Percentiles rank a stretch among this genome's conserved stretches.
phyloP scores from a whole-genome alignment of 2,329 filamentous ascomycete genomes.

The Zarea fungicola region DNA sequence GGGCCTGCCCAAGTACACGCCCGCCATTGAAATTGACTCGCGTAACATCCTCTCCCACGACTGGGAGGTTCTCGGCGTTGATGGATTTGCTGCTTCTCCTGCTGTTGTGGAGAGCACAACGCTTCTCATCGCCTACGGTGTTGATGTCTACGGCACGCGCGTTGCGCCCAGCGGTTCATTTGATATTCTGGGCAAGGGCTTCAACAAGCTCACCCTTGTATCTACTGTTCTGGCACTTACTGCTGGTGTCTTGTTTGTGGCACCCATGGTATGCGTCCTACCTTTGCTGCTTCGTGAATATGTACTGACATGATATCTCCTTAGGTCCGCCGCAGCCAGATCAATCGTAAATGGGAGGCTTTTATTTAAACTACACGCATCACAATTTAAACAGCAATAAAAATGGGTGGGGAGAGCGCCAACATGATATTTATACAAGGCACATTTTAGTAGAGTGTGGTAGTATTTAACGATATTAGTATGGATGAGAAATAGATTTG shows the following conservation, averaged over 20 bases:
- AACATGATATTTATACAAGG: no score
- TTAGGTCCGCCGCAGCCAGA: constrained; percentile 60
- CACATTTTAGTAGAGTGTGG: neutral
- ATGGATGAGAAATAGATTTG: neutral
- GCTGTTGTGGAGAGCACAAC: constrained; percentile 88
- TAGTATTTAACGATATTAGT: neutral
- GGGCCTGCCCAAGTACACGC: constrained; percentile 70
- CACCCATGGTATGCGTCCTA: constrained; percentile 69
- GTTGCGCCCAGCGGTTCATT: constrained; percentile 86
- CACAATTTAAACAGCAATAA: neutral
- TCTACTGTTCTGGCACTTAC: constrained; percentile 76
- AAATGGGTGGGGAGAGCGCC: neutral
- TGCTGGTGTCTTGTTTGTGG: constrained; percentile 69
- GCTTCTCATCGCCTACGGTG: constrained; percentile 78
- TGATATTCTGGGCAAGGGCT: constrained; percentile 87
- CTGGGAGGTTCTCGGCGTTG: constrained; percentile 72
- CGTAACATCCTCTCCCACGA: constrained; percentile 75
- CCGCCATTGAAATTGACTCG: constrained; percentile 77
- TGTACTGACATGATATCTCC: constrained; percentile 28
- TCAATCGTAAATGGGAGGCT: constrained; percentile 57
- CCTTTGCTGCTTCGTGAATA: neutral
- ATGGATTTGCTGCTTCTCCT: constrained; percentile 66
- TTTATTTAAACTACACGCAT: neutral
- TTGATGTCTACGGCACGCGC: constrained; percentile 83
- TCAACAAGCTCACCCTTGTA: constrained; percentile 83